Conservation (phyloP, 768 basidiomycete species). For the Suillus subaureus region DNA sequence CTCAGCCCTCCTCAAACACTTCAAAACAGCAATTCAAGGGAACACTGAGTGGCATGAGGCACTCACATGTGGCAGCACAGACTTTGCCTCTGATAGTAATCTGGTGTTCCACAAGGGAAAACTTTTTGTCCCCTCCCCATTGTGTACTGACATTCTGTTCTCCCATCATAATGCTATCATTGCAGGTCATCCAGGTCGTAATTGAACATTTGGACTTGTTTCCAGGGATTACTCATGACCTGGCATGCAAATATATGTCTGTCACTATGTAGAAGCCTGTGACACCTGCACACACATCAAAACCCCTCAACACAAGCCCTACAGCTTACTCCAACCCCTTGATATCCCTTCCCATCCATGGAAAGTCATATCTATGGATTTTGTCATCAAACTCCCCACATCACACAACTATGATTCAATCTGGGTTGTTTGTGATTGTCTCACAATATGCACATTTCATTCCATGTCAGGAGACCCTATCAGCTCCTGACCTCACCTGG, state of each 20-base stretch:
- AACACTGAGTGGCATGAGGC: slow-evolving; percentile 24
- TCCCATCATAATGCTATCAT: slow-evolving; percentile 36
- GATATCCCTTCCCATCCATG: slow-evolving; percentile 38
- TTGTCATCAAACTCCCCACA: slow-evolving; percentile 37
- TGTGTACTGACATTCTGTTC: slow-evolving; percentile 32
- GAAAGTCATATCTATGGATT: slow-evolving; percentile 43
- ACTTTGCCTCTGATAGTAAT: slow-evolving; percentile 12
- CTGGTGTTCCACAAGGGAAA: slow-evolving; percentile 27
- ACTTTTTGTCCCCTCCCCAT: slow-evolving; percentile 35
- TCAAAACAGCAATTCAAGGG: slow-evolving; percentile 28
- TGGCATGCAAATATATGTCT: slow-evolving; percentile 1
- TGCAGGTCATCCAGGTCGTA: slow-evolving; percentile 44
- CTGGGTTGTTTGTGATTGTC: slow-evolving; percentile 24
- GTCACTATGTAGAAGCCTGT: slow-evolving; percentile 2
- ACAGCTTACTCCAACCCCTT: slow-evolving; percentile 36
- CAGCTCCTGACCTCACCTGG: slow-evolving; percentile 11
- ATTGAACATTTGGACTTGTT: slow-evolving; percentile 35
- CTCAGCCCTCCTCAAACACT: slow-evolving; percentile 17
- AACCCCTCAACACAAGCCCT: slow-evolving; percentile 7
- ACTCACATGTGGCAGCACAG: slow-evolving; percentile 13
- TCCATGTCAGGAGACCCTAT: slow-evolving; percentile 13
- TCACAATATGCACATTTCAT: slow-evolving; percentile 10
- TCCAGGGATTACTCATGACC: slow-evolving; percentile 44
- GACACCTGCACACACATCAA: slow-evolving; percentile 4
- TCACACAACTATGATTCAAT: slow-evolving; percentile 32